Conservation (phyloP, 2,329 filamentous ascomycete species). For the Talaromyces piceae region DNA sequence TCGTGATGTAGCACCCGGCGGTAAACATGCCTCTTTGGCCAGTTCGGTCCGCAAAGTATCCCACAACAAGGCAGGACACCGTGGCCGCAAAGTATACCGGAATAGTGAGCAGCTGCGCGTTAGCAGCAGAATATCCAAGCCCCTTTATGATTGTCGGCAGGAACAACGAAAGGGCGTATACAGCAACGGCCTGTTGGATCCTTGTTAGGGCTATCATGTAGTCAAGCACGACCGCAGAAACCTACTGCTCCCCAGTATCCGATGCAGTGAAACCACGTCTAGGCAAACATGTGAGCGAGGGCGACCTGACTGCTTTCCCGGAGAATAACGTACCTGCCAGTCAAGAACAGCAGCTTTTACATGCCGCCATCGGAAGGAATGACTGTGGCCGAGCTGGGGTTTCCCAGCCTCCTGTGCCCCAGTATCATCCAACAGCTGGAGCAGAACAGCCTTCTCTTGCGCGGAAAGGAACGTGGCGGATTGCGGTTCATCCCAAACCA, state of each 20-base stretch:
- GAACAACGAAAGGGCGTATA: constrained; percentile 20
- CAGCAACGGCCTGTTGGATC: neutral
- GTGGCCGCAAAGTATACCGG: constrained; percentile 18
- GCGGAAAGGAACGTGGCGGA: constrained; percentile 36
- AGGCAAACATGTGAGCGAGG: neutral
- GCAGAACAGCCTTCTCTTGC: constrained; percentile 33
- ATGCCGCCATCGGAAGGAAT: constrained; percentile 23
- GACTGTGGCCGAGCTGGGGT: neutral
- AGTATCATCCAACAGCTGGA: constrained; percentile 32
- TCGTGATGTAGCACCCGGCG: neutral
- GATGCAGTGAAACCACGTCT: neutral
- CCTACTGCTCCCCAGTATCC: neutral
- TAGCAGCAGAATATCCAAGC: constrained; percentile 35
- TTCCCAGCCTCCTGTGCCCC: constrained; percentile 9
- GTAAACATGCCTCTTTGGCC: neutral
- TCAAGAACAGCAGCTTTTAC: constrained; percentile 36
- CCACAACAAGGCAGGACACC: constrained; percentile 14
- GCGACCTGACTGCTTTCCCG: neutral
- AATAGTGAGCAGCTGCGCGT: constrained; percentile 38
- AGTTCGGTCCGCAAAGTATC: constrained; percentile 15
- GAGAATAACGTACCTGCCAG: constrained; percentile 40
- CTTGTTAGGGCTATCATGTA: neutral
- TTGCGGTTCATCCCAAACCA: constrained; percentile 32
- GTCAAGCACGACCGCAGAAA: neutral
- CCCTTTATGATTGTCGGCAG: constrained; percentile 35